Evolutionary conservation across 352 stramenopile species (phyloP), one percentile per base, ranked within the genome.

Genomic region (Nannochloropsis limnetica): DNA sequence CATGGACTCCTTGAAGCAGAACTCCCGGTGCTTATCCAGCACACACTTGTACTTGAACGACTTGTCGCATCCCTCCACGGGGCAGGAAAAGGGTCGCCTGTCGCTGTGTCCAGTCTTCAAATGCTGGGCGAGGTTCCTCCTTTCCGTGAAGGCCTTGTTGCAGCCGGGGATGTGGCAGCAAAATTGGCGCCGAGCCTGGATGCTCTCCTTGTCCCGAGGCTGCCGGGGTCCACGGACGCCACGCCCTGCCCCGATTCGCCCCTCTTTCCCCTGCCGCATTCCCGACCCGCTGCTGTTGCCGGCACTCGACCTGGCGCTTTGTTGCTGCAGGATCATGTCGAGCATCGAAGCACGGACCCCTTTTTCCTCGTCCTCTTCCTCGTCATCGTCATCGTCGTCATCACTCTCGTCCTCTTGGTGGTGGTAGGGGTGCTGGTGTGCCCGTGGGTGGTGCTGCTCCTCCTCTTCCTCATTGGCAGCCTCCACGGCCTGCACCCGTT

Each of bases 1-100:
- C 37, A 14, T 6, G 37, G 37, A 14, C 2, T 14, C 37, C 37
- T 20, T 49, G 37, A 1, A 49, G 37, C 37, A 74, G 22, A 2
- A 74, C n/a, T 74, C 25, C 61, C 15, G n/a, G 61, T 74, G 61
- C 25, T 74, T 74, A 25, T 74, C 61, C 9, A 74, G 61, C 61
- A 74, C 61, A 20, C 61, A 74, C 61, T 74, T 74, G 61, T 74
- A 74, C 25, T 74, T 27, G 61, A 74, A 74, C 3, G 61, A 25
- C 11, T 74, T 74, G 4, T 74, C n/a, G 25, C 61, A 74, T 22
- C 61, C 61, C n/a, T 31, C 8, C 1, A 74, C 61, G 25, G 8
- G 0, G 25, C 61, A 74, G 3, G 8, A 74, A 22, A 74, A 74
- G 6, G 61, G 61, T 25, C 61, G 61, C 22, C 3, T 29, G 61